Percentiles rank a stretch among this genome's conserved stretches.
Conservation (phyloP, 441 rosid genomes). For the Metrosideros polymorpha region DNA sequence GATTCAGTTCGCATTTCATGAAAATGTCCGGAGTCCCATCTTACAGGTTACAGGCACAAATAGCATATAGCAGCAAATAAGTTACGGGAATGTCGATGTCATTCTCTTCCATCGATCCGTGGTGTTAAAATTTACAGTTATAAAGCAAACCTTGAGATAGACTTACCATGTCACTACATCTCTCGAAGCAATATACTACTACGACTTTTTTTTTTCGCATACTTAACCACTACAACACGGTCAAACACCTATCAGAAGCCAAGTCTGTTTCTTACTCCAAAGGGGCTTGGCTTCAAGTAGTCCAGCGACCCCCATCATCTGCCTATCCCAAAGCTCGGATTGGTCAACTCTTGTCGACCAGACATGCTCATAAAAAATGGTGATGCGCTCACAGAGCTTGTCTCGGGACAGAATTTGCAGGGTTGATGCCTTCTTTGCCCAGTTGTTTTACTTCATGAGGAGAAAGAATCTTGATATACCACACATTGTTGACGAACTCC, state of each 20-base stretch:
- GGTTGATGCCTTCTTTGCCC: slow-evolving; percentile 33
- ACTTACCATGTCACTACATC: background rate
- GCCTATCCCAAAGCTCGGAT: background rate
- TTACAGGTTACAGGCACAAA: background rate
- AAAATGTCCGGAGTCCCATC: background rate
- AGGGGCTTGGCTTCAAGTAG: background rate
- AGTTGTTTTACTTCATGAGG: slow-evolving; percentile 60
- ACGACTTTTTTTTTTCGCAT: background rate
- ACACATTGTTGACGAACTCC: slow-evolving; percentile 59
- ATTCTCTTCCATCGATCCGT: background rate
- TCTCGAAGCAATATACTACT: background rate
- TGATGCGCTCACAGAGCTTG: background rate
- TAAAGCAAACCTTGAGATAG: background rate
- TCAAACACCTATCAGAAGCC: background rate
- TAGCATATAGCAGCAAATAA: background rate
- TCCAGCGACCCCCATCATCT: background rate
- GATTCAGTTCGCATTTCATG: background rate
- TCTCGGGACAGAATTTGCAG: slow-evolving; percentile 13
- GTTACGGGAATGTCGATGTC: background rate
- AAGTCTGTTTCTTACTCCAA: background rate
- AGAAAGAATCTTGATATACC: slow-evolving; percentile 73
- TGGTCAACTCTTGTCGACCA: background rate
- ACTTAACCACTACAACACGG: background rate
- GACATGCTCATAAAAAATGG: background rate
- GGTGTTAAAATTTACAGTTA: background rate